Evolutionary conservation across 768 basidiomycete genomes (phyloP).

Genomic region (Phaeotremella fagi): DNA sequence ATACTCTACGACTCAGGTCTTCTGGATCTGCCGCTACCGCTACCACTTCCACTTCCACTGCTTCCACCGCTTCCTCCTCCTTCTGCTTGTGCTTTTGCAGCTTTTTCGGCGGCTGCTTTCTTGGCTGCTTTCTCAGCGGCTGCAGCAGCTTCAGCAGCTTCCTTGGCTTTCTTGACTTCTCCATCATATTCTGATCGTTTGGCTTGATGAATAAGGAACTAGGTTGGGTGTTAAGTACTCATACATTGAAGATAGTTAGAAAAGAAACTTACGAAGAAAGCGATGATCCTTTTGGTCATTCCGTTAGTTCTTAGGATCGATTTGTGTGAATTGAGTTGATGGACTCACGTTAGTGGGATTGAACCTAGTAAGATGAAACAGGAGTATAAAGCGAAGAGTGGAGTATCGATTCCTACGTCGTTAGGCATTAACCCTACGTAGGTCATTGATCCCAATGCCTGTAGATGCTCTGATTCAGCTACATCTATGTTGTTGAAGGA

Average conservation of each 20-base stretch:
- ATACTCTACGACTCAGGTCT: too few relatives aligned
- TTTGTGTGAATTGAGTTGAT: too few relatives aligned
- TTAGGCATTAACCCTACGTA: conserved; percentile 27
- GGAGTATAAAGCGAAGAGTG: conserved; percentile 36
- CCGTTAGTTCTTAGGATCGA: too few relatives aligned
- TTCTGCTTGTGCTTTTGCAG: too few relatives aligned
- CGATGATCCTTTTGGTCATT: conserved; percentile 9
- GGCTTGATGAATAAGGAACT: background rate
- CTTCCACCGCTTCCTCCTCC: too few relatives aligned
- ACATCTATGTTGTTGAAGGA: background rate
- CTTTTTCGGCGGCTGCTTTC: too few relatives aligned
- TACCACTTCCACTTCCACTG: too few relatives aligned
- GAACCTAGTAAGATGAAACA: conserved; percentile 26
- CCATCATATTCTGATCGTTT: background rate
- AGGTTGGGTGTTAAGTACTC: background rate
- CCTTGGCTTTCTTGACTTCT: background rate
- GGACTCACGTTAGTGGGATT: conserved; percentile 35
- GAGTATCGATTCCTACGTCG: conserved; percentile 18
- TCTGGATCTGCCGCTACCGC: too few relatives aligned
- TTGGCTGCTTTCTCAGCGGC: background rate
- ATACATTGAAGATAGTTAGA: background rate
- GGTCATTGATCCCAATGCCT: conserved; percentile 29
- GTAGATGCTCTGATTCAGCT: too few relatives aligned
- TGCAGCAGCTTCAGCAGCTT: background rate
- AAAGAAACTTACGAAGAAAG: conserved; percentile 12